These are phyloP conservation scores for Sarocladium strictum DNA, from an alignment of 2,329 filamentous ascomycete genomes.

Conservation along the genomic window DNA sequence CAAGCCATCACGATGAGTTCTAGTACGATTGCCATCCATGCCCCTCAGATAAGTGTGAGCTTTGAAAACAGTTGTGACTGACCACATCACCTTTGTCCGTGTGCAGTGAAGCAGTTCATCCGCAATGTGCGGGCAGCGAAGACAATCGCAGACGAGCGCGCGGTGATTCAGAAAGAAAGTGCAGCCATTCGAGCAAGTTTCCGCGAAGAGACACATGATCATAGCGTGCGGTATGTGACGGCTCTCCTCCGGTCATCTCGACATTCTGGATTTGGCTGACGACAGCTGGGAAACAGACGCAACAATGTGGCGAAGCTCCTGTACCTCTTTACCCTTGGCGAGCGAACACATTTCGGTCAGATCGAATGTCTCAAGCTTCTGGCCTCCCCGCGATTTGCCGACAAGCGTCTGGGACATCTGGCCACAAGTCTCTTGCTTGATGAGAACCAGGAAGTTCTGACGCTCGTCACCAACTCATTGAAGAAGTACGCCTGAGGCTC, in stretches of 20 bases:
- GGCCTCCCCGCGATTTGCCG: conserved; percentile 92
- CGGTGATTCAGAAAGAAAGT: conserved; percentile 98
- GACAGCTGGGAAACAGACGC: conserved; percentile 49
- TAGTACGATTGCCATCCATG: conserved; percentile 7
- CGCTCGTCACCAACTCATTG: conserved; percentile 92
- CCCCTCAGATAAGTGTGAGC: not conserved
- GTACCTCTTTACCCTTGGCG: conserved; percentile 95
- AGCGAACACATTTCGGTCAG: conserved; percentile 97
- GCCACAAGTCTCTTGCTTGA: conserved; percentile 94
- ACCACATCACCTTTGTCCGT: not conserved
- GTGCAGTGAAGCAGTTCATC: conserved; percentile 96
- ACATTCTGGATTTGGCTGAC: not conserved
- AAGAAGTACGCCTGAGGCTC: conserved; percentile 62
- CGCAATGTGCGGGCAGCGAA: conserved; percentile 97
- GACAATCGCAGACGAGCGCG: conserved; percentile 97
- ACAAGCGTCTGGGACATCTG: conserved; percentile 92
- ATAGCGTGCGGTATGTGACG: conserved; percentile 69
- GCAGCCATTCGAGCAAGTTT: conserved; percentile 96
- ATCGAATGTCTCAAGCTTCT: conserved; percentile 98
- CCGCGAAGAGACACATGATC: conserved; percentile 91
- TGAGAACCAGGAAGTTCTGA: conserved; percentile 97
- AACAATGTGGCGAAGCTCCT: conserved; percentile 99
- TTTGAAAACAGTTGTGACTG: not conserved
- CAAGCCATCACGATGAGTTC: conserved; percentile 13
- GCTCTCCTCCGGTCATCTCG: not conserved